Base-by-base conservation (phyloP, 2,329 filamentous ascomycete genomes). In the Macrophomina pseudophaseolina region DNA sequence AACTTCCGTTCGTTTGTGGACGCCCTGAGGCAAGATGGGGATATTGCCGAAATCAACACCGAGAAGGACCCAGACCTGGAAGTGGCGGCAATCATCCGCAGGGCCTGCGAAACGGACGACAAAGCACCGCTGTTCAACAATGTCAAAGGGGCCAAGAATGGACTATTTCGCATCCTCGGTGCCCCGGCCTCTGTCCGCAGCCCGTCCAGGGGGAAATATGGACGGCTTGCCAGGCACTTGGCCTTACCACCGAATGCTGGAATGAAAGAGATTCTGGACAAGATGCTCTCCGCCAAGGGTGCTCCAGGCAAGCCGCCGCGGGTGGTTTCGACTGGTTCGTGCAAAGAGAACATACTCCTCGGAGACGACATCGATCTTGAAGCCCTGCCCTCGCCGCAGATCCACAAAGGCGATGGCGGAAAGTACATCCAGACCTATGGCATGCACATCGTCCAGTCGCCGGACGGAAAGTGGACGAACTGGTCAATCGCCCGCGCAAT, bases 101-200 rank as follows among this genome's bases (percentile, higher is more conserved):
- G 72, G 14, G 82, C 81, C 8, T 80, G 77, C 67, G 84, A 86
- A 67, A 79, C 74, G 0, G 70, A 83, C 51, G 79, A 78, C 65
- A 83, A 82, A 59, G 83, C 84, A 1, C 83, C 83, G 0, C 76
- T 86, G 0, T 84, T 86, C 76, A 83, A 85, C 72, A 86, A 85
- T 32, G 66, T 86, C 64, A 83, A 80, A 63, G 83, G 83, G 1
- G 73, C 74, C 4, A 70, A 80, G 38, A 70, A 83, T 46, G 83
- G 83, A 8, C 73, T 86, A 0, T 85, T 75, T 68, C 75, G 82
- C 9, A 84, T 85, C 28, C 76, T 86, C 4, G 83, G 82, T 28
- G 80, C 79, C 0, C 78, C 83, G 0, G 79, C 72, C 3, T 78
- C 76, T 0, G 74, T 85, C 0, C 72, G 81, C 0, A 74, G 69